These are phyloP conservation scores for Otatea glauca DNA, from an alignment of 176 grass and related monocot genomes.

Conservation along the genomic window DNA sequence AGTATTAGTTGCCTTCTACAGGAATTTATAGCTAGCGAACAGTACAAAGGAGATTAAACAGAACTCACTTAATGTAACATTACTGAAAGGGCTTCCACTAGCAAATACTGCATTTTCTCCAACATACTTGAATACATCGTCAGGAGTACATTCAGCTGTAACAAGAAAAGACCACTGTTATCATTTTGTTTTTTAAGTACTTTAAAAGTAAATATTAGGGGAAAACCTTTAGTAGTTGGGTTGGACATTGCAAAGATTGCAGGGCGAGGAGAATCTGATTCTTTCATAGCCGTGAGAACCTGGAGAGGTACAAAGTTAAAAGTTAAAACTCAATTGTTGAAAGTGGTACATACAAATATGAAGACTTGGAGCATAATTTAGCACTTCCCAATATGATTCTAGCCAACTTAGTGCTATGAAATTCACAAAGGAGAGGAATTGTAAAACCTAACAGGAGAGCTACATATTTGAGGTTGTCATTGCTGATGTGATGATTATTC, in stretches of 20 bases:
- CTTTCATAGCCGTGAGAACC: slow-evolving; percentile 95
- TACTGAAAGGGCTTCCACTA: slow-evolving; percentile 89
- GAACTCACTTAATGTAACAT: slow-evolving; percentile 78
- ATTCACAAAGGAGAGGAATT: slow-evolving; percentile 13
- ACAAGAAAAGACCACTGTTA: slow-evolving; percentile 45
- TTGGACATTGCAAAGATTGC: slow-evolving; percentile 99
- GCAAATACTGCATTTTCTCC: slow-evolving; percentile 93
- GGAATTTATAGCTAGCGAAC: slow-evolving; percentile 13
- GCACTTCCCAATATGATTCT: not conserved
- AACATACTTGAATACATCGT: slow-evolving; percentile 87
- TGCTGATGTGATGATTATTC: not conserved
- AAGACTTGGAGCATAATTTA: slow-evolving; percentile 3
- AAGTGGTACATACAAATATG: slow-evolving; percentile 19
- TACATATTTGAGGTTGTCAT: not conserved
- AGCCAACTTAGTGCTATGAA: not conserved
- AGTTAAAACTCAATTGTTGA: slow-evolving; percentile 37
- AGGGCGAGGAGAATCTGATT: slow-evolving; percentile 84
- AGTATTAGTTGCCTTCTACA: slow-evolving; percentile 29
- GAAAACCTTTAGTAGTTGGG: slow-evolving; percentile 83
- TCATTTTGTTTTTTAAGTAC: slow-evolving; percentile 27
- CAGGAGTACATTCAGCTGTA: slow-evolving; percentile 92
- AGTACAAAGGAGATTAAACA: slow-evolving; percentile 28
- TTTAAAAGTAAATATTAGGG: not conserved
- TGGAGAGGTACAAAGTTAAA: slow-evolving; percentile 43
- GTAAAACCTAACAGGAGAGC: not conserved